Evolutionary conservation across 441 rosid species (phyloP).

Genomic region (Erodium chrysanthum): DNA sequence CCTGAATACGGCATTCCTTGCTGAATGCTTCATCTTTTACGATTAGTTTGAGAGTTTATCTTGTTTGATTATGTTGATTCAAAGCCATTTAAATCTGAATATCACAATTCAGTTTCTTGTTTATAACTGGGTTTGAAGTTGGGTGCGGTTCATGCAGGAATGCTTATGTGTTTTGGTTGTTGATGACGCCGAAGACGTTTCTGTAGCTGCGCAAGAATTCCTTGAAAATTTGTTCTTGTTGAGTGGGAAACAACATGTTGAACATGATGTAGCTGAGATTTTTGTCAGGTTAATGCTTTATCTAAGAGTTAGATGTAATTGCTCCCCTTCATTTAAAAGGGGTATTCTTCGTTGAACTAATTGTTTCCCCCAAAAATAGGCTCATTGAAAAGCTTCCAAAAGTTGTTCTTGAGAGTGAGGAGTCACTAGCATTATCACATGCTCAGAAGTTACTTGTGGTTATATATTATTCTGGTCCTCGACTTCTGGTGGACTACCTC

Average conservation of each 20-base stretch:
- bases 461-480: slow-evolving; percentile 78
- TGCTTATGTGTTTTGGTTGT: slow-evolving; percentile 65
- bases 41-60: background rate
- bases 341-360: background rate
- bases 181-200: slow-evolving; percentile 68
- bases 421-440: slow-evolving; percentile 56
- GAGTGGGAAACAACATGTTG: slow-evolving; percentile 31
- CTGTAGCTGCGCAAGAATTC: slow-evolving; percentile 53
- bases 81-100: slow-evolving; percentile 5
- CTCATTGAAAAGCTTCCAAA: slow-evolving; percentile 83
- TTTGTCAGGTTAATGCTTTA: slow-evolving; percentile 53
- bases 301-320: slow-evolving; percentile 11
- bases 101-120: slow-evolving; percentile 10
- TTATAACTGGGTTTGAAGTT: slow-evolving; percentile 3
- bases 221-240: slow-evolving; percentile 41
- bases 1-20: too few relatives aligned
- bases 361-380: slow-evolving; percentile 31
- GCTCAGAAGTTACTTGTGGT: slow-evolving; percentile 67
- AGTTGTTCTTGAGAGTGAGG: slow-evolving; percentile 65
- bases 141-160: slow-evolving; percentile 49
- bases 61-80: slow-evolving; percentile 12
- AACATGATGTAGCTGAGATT: slow-evolving; percentile 45
- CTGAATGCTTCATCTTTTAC: background rate
- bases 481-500: slow-evolving; percentile 47
- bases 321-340: slow-evolving; percentile 1